Evolutionary conservation across 805 yeast species (phyloP).

Genomic region (Saccharomycopsis fodiens): DNA sequence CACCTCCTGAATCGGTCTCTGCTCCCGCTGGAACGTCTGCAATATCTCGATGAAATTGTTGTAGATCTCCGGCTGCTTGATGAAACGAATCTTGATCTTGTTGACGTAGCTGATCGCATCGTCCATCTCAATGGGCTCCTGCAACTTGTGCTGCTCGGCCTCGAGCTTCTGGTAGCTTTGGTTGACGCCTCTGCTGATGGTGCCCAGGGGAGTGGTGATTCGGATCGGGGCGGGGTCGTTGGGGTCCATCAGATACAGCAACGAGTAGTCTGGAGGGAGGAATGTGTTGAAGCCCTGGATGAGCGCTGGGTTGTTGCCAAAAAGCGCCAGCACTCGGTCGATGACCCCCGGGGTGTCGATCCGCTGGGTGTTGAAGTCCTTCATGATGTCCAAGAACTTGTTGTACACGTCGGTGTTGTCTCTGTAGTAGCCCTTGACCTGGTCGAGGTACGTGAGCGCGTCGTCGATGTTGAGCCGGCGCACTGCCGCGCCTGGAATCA

Average conservation of each 20-base stretch:
- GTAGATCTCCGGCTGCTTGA: conserved; percentile 91
- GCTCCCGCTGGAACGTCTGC: conserved; percentile 95
- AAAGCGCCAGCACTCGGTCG: conserved; percentile 84
- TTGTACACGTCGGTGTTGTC: conserved; percentile 94
- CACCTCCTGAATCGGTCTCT: conserved; percentile 90
- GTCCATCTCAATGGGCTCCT: conserved; percentile 68
- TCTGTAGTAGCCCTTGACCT: conserved; percentile 87
- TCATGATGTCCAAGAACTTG: conserved; percentile 95
- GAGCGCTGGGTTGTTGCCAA: conserved; percentile 86
- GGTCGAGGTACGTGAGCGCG: conserved; percentile 91
- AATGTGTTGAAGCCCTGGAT: conserved; percentile 98
- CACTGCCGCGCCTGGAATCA: not conserved
- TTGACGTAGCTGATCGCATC: conserved; percentile 96
- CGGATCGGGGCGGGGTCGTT: conserved; percentile 86
- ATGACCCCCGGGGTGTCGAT: conserved; percentile 99
- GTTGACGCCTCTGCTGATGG: conserved; percentile 33
- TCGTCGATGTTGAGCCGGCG: conserved; percentile 73
- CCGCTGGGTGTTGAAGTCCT: conserved; percentile 92
- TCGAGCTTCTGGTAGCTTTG: not conserved
- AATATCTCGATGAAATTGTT: conserved; percentile 89
- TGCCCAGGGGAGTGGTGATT: conserved; percentile 94
- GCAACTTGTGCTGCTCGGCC: not conserved
- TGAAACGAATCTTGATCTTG: conserved; percentile 89
- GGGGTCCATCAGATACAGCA: conserved; percentile 85
- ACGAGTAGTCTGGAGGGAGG: conserved; percentile 91